Conservation (phyloP, 768 basidiomycete genomes). For the Lyophyllum atratum region DNA sequence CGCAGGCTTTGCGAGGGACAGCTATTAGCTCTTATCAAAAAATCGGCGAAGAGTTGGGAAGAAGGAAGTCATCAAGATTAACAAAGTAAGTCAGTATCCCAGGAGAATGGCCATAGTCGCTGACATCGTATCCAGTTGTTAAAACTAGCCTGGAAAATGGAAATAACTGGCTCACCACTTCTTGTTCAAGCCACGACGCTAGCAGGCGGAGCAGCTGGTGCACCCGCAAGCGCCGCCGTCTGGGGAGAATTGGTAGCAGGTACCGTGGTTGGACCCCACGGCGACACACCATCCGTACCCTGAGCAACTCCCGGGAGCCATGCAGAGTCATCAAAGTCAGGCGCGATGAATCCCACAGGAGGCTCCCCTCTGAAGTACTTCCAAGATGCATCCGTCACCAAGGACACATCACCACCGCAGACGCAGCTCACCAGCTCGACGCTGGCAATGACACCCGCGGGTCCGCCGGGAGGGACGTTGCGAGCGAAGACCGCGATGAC, state of each 20-base stretch:
- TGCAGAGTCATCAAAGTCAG: constrained; percentile 17
- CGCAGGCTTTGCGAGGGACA: no score
- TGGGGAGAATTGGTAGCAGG: constrained; percentile 13
- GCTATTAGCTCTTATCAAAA: no score
- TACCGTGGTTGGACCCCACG: constrained; percentile 23
- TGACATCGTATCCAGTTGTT: neutral
- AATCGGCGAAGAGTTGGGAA: no score
- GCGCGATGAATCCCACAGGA: constrained; percentile 12
- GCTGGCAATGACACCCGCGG: constrained; percentile 22
- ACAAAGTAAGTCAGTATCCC: no score
- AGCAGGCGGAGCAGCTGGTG: constrained; percentile 14
- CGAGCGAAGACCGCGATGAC: constrained; percentile 20
- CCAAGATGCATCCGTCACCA: constrained; percentile 26
- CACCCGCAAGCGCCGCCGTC: constrained; percentile 8
- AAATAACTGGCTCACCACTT: neutral
- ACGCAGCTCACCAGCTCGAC: constrained; percentile 19
- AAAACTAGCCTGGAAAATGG: no score
- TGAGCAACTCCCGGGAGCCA: constrained; percentile 25
- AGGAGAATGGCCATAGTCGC: no score
- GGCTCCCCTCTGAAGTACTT: constrained; percentile 21
- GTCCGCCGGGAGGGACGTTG: constrained; percentile 12
- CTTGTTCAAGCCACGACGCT: constrained; percentile 11
- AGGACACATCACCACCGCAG: constrained; percentile 13
- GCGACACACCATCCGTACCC: constrained; percentile 20
- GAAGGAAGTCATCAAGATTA: no score